A percentile compares a stretch with the other conserved stretches of the same genome.
Evolutionary conservation across 331 rosid genomes (phyloP).

Genomic region (Pyrus hybrid): DNA sequence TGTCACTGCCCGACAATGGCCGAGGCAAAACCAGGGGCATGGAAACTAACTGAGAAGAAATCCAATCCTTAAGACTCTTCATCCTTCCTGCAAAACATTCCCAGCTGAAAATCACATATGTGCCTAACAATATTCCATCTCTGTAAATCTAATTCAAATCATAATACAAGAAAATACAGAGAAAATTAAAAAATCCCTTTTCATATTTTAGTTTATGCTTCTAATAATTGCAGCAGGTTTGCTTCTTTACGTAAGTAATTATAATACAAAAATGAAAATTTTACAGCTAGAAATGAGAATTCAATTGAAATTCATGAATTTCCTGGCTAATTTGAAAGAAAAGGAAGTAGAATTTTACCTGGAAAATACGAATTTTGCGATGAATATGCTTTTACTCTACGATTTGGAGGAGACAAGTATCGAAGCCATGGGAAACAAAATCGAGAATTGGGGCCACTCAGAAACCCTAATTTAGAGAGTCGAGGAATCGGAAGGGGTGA

Average conservation of each 20-base stretch:
- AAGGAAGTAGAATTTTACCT: not conserved
- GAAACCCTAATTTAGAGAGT: not conserved
- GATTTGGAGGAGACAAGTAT: not conserved
- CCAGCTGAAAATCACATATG: not conserved
- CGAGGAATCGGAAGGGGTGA: conserved; percentile 1
- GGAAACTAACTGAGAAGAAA: conserved; percentile 69
- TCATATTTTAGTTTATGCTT: not conserved
- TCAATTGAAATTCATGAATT: not conserved
- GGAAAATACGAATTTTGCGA: not conserved
- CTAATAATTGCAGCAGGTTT: not conserved
- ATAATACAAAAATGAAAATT: not conserved
- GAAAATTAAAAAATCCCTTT: not conserved
- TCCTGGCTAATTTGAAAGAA: not conserved
- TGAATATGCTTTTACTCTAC: not conserved
- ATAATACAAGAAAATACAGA: not conserved
- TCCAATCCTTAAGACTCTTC: conserved; percentile 75
- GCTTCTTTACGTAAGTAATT: not conserved
- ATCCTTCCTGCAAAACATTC: conserved; percentile 48
- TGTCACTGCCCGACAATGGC: conserved; percentile 45
- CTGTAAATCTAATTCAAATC: not conserved
- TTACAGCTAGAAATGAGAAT: not conserved
- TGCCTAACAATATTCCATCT: not conserved
- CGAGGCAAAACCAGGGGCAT: conserved; percentile 57
- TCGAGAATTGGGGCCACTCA: not conserved
- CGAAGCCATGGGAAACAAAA: not conserved